Base-by-base conservation (phyloP, 352 stramenopile genomes). In the Phytophthora multivora region DNA sequence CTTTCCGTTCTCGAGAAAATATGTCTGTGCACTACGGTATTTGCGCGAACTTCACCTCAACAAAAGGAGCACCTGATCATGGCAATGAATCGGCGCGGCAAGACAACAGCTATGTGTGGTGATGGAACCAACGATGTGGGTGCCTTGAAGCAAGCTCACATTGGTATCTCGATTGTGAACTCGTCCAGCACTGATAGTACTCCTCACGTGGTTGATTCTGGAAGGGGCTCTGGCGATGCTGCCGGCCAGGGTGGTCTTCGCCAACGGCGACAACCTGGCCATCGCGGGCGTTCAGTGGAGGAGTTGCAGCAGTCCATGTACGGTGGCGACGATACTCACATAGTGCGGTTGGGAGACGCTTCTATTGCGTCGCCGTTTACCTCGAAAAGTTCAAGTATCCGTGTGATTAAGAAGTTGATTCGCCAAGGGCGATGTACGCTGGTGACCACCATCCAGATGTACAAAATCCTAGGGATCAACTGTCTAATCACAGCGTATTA, bases 351-450 rank as follows among this genome's bases (percentile, higher is more conserved):
- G 31, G 98, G 98, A 10, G 97, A 99, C 77, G 98, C 98, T 12
- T 99, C 96, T 25, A 98, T 99, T 41, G 98, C 98, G n/a, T 99
- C 97, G 51, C 98, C 98, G 0, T 99, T 99, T 73, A 99, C 98
- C 5, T 98, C 95, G 28, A 80, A 93, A 82, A 81, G 98, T 73
- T 86, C 97, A 64, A 95, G 84, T 36, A 95, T 97, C 53, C 87
- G 87, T 68, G 82, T 85, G 13, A 92, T 88, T 43, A 95, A 99
- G 26, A 92, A 98, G 52, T 93, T 99, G 31, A 89, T 99, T 40
- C 93, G 97, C 39, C 97, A 99, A 63, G 98, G 98, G 11, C 85
- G 98, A 46, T 99, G 98, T 58, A 99, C 98, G 21, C 76, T 99
- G 7, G 97, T 99, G 7, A 99, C 95, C 12, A 99, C 98, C 35